These are phyloP conservation scores for Aplosporella prunicola DNA, from an alignment of 2,329 filamentous ascomycete genomes.

Conservation along the genomic window DNA sequence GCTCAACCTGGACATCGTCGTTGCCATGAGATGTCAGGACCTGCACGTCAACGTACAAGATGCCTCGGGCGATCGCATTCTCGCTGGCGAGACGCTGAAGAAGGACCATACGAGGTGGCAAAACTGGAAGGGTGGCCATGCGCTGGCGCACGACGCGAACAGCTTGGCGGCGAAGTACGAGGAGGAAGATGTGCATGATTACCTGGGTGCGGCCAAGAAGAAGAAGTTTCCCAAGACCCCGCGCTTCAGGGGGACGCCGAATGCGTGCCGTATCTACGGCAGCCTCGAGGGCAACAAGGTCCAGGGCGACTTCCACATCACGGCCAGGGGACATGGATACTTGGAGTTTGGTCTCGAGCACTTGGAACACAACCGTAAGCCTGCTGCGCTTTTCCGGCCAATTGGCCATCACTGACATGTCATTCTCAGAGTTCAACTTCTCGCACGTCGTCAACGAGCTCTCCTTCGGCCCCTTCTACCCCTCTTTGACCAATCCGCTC, in stretches of 20 bases:
- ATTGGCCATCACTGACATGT: neutral
- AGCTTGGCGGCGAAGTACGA: conserved; percentile 44
- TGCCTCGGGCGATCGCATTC: conserved; percentile 81
- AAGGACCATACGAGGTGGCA: conserved; percentile 72
- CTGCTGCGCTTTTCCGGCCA: too few relatives aligned
- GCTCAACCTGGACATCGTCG: conserved; percentile 90
- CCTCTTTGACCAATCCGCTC: conserved; percentile 84
- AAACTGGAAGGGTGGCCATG: conserved; percentile 61
- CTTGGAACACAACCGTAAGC: conserved; percentile 68
- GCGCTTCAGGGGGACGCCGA: conserved; percentile 46
- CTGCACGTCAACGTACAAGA: conserved; percentile 98
- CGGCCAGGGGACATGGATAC: conserved; percentile 91
- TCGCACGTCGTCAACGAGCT: conserved; percentile 93
- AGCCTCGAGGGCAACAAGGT: conserved; percentile 91
- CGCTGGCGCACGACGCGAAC: conserved; percentile 31
- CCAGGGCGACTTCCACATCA: conserved; percentile 97
- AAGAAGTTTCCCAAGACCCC: conserved; percentile 66
- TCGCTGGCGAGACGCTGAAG: conserved; percentile 64
- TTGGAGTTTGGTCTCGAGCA: conserved; percentile 68
- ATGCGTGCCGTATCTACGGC: conserved; percentile 84
- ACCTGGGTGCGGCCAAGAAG: conserved; percentile 64
- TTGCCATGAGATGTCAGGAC: conserved; percentile 78
- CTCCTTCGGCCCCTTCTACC: conserved; percentile 95
- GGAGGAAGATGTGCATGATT: conserved; percentile 86
- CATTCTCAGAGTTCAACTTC: conserved; percentile 76